phyloP scores from a whole-genome alignment of 192 early-diverging fungal species.

The Gamsiella multidivaricata region DNA sequence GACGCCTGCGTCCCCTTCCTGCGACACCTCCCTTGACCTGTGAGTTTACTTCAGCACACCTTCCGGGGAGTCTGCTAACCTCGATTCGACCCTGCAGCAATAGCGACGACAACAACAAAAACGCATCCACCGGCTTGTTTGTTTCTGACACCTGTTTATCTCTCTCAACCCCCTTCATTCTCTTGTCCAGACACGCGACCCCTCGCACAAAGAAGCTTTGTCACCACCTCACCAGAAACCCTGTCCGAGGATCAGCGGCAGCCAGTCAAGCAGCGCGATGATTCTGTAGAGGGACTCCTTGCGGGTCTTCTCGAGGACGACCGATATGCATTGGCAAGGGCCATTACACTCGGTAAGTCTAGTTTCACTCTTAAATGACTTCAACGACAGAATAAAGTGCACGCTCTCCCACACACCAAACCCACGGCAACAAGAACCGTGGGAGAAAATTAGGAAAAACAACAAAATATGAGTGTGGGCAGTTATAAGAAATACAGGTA shows the following conservation, averaged over 20 bases:
- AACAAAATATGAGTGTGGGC: too few relatives aligned
- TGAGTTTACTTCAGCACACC: too few relatives aligned
- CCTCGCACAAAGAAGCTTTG: background rate
- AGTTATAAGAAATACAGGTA: too few relatives aligned
- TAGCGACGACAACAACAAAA: background rate
- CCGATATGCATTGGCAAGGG: constrained; percentile 66
- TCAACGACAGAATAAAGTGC: constrained; percentile 1
- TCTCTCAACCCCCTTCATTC: background rate
- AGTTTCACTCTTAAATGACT: background rate
- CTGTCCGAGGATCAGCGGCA: background rate
- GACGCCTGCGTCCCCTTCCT: background rate
- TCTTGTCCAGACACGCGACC: background rate
- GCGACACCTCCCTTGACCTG: background rate
- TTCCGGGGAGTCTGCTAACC: too few relatives aligned
- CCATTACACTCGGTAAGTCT: constrained; percentile 71
- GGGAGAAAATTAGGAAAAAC: constrained; percentile 22
- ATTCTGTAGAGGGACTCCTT: constrained; percentile 47
- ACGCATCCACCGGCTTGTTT: background rate
- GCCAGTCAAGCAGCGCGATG: constrained; percentile 17
- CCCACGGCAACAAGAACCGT: background rate
- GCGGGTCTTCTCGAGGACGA: constrained; percentile 49
- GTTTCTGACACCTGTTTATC: background rate
- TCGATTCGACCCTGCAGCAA: too few relatives aligned
- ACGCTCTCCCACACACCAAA: background rate
- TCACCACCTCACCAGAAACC: background rate